phyloP scores from a whole-genome alignment of 805 yeast genomes.

The Metschnikowia drakensbergensis region DNA sequence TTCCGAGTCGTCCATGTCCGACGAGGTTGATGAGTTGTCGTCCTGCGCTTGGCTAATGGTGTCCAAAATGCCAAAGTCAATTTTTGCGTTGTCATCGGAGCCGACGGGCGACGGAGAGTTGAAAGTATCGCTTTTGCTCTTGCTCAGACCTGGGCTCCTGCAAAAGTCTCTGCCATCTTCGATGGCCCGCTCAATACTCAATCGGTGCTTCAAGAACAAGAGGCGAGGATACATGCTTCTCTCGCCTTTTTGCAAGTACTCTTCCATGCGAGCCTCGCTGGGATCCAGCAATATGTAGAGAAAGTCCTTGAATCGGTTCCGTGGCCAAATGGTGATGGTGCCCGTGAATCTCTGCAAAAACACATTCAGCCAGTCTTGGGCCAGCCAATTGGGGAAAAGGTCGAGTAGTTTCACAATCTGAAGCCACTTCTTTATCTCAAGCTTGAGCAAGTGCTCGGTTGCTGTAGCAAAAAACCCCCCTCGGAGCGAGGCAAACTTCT shows the following conservation, averaged over 20 bases:
- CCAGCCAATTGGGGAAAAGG: slow-evolving; percentile 61
- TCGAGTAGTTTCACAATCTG: slow-evolving; percentile 62
- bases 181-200: slow-evolving; percentile 62
- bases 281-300: slow-evolving; percentile 68
- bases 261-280: slow-evolving; percentile 49
- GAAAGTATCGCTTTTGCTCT: background rate
- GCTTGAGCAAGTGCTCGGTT: slow-evolving; percentile 61
- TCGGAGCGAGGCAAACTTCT: slow-evolving; percentile 45
- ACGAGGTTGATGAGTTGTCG: slow-evolving; percentile 12
- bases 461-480: slow-evolving; percentile 79
- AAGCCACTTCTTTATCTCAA: slow-evolving; percentile 76
- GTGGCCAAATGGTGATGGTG: slow-evolving; percentile 73
- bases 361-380: slow-evolving; percentile 77
- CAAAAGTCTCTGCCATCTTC: slow-evolving; percentile 43
- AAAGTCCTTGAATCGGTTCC: slow-evolving; percentile 55
- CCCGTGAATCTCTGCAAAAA: slow-evolving; percentile 76
- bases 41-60: slow-evolving; percentile 5
- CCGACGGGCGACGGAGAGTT: slow-evolving; percentile 10
- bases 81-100: slow-evolving; percentile 10
- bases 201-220: slow-evolving; percentile 59
- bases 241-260: slow-evolving; percentile 61
- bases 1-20: slow-evolving; percentile 1
- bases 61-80: slow-evolving; percentile 7
- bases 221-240: slow-evolving; percentile 62
- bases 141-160: background rate